These are phyloP conservation scores for Graphium sp. DNA, from an alignment of 2,329 filamentous ascomycete species.

Conservation along the genomic window DNA sequence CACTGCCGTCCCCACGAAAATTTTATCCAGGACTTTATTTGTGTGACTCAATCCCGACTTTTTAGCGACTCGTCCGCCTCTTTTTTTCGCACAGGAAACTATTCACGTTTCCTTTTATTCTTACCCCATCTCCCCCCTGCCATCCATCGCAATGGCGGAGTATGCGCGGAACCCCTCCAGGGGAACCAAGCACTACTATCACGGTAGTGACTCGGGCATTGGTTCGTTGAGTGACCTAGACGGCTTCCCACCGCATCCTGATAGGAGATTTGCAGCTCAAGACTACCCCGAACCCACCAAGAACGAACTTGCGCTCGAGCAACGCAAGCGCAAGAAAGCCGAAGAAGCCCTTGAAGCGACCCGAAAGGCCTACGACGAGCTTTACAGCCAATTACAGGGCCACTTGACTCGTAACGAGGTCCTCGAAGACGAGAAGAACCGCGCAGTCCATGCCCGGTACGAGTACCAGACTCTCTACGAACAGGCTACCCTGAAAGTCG, in stretches of 20 bases:
- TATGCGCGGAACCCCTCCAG: no score
- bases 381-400: constrained; percentile 3
- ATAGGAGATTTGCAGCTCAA: constrained; percentile 6
- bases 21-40: no score
- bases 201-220: constrained; percentile 8
- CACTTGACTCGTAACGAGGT: constrained; percentile 8
- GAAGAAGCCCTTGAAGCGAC: not conserved
- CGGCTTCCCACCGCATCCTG: constrained; percentile 7
- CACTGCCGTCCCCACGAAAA: no score
- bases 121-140: no score
- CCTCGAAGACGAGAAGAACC: constrained; percentile 18
- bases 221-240: constrained; percentile 8
- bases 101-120: no score
- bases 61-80: no score
- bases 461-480: no score
- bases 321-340: not conserved
- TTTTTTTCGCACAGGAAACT: no score
- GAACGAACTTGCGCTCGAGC: not conserved
- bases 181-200: constrained; percentile 6
- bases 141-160: no score
- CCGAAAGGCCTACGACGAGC: constrained; percentile 1
- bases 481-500: constrained; percentile 1
- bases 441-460: no score
- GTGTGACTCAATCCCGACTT: no score
- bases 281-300: constrained; percentile 4